Base-by-base conservation (phyloP, 2,329 filamentous ascomycete species). In the Colletotrichum musae region DNA sequence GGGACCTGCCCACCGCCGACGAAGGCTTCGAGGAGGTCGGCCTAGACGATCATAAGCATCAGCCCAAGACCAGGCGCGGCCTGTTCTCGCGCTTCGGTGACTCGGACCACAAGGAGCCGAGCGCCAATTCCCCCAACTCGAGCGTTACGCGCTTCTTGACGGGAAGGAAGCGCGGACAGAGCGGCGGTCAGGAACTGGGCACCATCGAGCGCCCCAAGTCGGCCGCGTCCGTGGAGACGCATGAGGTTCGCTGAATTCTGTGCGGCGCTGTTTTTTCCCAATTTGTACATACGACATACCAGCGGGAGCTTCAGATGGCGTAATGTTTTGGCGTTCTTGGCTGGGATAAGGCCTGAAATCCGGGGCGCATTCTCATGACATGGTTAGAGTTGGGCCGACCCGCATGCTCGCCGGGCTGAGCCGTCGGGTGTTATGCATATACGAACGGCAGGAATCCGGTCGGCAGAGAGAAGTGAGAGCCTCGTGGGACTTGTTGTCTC, bases 1-100 rank as follows among this genome's bases (percentile, higher is more conserved):
- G 83, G 75, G 86, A 90, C 63, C 85, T 87, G 32, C 86, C 89
- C n/a, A 92, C 91, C 36, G 87, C 89, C 50, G 94, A 96, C 75
- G 93, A 97, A 75, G 59, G 61, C 15, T 98, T 98, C 74, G 95
- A 98, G 78, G 95, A 98, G 60, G 93, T 98, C 9, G 94, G 94
- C 4, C 83, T 98, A 68, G 95, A 97, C 73, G 94, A 96, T 45
- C 83, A 87, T 57, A 91, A 90, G 71, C 81, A 76, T 50, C 75
- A 72, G 53, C 83, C 77, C 24, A 64, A 32, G 52, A 77, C 78
- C 73, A 81, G 94, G 83, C 91, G 90, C 67, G 87, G 93, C 13
- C 91, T 97, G 77, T 94, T 98, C 72, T 87, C 94, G 57, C 91
- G 92, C 72, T 94, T 98, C 75, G 92, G 92, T 60, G 92, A 95